phyloP scores from a whole-genome alignment of 2,329 filamentous ascomycete species.

The Penicillium sp. region DNA sequence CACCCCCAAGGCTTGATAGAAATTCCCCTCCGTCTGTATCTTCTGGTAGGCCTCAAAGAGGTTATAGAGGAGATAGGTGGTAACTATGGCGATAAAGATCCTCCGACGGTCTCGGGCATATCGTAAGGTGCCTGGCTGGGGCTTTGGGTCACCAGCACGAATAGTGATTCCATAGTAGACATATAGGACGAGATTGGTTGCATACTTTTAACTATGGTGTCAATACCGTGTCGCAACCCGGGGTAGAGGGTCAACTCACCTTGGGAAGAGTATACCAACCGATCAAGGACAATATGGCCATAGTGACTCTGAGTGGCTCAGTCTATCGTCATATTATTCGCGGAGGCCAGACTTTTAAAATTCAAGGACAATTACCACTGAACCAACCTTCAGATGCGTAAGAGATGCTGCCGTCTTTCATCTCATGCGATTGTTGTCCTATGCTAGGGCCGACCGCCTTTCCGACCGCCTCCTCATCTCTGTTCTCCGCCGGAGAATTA shows the following conservation, averaged over 20 bases:
- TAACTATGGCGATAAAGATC: conserved; percentile 82
- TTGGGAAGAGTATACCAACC: conserved; percentile 68
- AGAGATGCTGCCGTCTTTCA: background rate
- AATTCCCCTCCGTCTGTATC: conserved; percentile 72
- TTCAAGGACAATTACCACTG: background rate
- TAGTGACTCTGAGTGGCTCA: conserved; percentile 18
- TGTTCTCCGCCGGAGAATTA: conserved; percentile 12
- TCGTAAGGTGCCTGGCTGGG: conserved; percentile 68
- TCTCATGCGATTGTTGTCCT: conserved; percentile 4
- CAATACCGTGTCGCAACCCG: conserved; percentile 5
- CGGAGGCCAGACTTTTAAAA: background rate
- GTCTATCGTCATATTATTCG: background rate
- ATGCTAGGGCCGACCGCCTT: conserved; percentile 16
- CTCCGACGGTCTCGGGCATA: conserved; percentile 76
- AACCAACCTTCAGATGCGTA: background rate
- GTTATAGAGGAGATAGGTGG: conserved; percentile 85
- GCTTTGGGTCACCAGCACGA: conserved; percentile 84
- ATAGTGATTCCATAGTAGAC: conserved; percentile 88
- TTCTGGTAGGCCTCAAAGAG: conserved; percentile 90
- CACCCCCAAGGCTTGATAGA: conserved; percentile 78
- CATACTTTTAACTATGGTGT: conserved; percentile 61
- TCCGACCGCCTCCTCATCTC: conserved; percentile 21
- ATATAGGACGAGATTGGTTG: conserved; percentile 75
- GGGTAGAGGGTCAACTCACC: conserved; percentile 46
- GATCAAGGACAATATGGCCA: conserved; percentile 58